Evolutionary conservation across 371 early-diverging fungal genomes (phyloP).

Genomic region (Lichtheimia ornata): DNA sequence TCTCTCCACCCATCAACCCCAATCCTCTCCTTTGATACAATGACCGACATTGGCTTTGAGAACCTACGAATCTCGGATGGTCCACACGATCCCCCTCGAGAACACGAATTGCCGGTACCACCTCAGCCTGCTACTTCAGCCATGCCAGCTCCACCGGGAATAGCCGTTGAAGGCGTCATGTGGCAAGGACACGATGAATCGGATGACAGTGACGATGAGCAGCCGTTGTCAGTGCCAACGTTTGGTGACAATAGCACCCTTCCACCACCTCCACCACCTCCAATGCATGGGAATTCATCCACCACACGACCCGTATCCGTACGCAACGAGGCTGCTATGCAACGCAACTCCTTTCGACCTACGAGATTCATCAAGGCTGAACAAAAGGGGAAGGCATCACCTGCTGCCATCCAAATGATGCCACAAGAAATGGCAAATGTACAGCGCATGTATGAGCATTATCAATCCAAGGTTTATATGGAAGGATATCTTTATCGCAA

Average conservation of each 20-base stretch:
- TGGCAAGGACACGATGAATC: constrained; percentile 13
- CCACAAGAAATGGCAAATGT: constrained; percentile 34
- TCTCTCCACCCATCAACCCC: not conserved
- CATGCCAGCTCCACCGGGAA: constrained; percentile 12
- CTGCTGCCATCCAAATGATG: constrained; percentile 22
- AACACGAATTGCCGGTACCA: constrained; percentile 3
- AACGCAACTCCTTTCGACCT: constrained; percentile 30
- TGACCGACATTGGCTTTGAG: constrained; percentile 13
- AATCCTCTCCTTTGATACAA: constrained; percentile 7
- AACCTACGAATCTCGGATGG: constrained; percentile 14
- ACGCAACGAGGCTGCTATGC: constrained; percentile 25
- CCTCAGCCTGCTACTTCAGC: constrained; percentile 1
- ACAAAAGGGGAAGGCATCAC: constrained; percentile 10
- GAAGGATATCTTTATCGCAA: constrained; percentile 68
- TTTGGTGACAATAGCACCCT: not conserved
- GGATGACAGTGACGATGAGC: constrained; percentile 20
- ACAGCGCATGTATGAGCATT: constrained; percentile 50
- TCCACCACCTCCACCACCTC: constrained; percentile 7
- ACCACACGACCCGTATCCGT: constrained; percentile 30
- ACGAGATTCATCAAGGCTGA: constrained; percentile 39
- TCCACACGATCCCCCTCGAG: constrained; percentile 1
- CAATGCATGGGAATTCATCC: constrained; percentile 5
- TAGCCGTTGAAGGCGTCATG: constrained; percentile 10
- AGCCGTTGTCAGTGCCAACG: constrained; percentile 8
- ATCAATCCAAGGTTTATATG: constrained; percentile 66